Conservation (phyloP, 306 rosid genomes). For the Macrotyloma uniflorum region DNA sequence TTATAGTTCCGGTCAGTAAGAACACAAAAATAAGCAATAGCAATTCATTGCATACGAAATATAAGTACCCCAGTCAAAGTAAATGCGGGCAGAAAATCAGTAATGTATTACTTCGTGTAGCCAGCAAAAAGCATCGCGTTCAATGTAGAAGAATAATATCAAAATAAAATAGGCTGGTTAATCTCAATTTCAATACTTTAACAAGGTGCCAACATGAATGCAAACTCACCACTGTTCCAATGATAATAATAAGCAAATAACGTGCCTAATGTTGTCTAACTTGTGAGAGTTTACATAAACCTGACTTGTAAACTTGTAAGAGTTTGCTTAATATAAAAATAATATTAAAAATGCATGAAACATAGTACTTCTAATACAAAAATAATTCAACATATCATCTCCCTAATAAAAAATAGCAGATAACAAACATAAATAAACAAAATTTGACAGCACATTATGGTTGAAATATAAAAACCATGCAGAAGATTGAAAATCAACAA, state of each 20-base stretch:
- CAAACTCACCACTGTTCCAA: not conserved
- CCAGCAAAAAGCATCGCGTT: not conserved
- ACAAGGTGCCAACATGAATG: not conserved
- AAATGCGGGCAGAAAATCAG: slow-evolving; percentile 26
- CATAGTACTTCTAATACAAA: too few relatives aligned
- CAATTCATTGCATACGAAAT: not conserved
- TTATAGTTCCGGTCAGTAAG: not conserved
- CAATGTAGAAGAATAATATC: not conserved
- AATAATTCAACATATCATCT: too few relatives aligned
- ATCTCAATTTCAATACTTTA: not conserved
- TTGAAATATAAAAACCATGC: too few relatives aligned
- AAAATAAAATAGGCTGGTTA: not conserved
- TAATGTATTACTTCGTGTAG: not conserved
- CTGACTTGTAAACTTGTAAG: too few relatives aligned
- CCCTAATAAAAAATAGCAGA: too few relatives aligned
- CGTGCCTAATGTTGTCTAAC: not conserved
- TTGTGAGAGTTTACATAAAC: too few relatives aligned
- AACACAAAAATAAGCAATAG: not conserved
- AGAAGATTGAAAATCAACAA: too few relatives aligned
- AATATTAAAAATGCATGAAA: too few relatives aligned
- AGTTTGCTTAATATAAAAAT: too few relatives aligned
- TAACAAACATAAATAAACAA: too few relatives aligned
- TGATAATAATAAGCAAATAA: not conserved
- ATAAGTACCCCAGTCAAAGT: not conserved
- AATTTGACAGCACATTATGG: too few relatives aligned